Percentiles rank a stretch among this genome's conserved stretches.
Conservation (phyloP, 2,329 filamentous ascomycete species). For the Calonectria henricotiae region DNA sequence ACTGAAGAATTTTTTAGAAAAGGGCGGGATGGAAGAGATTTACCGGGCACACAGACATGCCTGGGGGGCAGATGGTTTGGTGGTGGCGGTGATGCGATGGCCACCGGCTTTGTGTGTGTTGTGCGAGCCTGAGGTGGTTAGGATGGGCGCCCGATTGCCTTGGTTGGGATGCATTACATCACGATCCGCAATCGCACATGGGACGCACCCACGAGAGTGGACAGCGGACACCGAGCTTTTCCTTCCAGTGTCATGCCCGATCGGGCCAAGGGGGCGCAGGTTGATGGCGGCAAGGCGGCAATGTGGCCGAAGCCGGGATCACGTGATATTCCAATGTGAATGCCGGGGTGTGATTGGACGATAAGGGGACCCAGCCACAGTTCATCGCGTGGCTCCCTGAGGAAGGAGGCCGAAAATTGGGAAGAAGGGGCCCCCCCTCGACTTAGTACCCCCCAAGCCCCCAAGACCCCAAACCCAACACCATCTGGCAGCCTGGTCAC, state of each 20-base stretch:
- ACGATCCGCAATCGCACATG: conserved; percentile 21
- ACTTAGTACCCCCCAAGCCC: conserved; percentile 39
- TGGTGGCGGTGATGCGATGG: neutral
- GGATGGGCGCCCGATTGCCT: conserved; percentile 11
- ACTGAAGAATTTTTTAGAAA: conserved; percentile 17
- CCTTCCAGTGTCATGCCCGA: conserved; percentile 40
- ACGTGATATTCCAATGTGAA: conserved; percentile 34
- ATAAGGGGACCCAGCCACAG: conserved; percentile 47
- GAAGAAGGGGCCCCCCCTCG: conserved; percentile 44
- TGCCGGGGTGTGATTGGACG: conserved; percentile 39
- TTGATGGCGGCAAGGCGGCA: conserved; percentile 18
- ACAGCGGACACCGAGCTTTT: conserved; percentile 26
- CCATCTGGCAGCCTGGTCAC: conserved; percentile 58
- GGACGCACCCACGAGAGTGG: conserved; percentile 37
- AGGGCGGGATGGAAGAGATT: conserved; percentile 7
- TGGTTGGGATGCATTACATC: conserved; percentile 28
- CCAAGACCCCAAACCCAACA: conserved; percentile 53
- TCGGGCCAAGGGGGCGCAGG: conserved; percentile 41
- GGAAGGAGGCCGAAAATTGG: conserved; percentile 37
- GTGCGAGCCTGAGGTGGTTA: conserved; percentile 1
- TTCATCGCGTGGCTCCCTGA: conserved; percentile 44
- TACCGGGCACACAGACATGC: conserved; percentile 16
- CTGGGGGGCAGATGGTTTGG: neutral
- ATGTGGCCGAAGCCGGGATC: conserved; percentile 44
- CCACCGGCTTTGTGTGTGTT: neutral